Evolutionary conservation across 306 rosid species (phyloP), one percentile per base, ranked within the genome.

Genomic region (Aeschynomene evenia): DNA sequence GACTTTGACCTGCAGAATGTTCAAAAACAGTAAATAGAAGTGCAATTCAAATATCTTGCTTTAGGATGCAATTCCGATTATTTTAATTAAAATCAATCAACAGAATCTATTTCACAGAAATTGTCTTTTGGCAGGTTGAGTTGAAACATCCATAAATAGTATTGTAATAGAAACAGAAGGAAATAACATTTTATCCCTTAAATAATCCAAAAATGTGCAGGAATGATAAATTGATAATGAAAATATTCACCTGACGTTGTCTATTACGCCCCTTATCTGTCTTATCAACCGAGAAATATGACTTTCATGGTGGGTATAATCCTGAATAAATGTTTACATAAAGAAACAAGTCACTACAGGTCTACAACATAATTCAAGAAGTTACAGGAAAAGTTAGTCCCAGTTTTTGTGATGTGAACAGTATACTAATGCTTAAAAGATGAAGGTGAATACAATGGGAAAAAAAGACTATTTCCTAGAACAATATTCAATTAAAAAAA

Each of bases 1-100:
- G 95, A 86, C 82, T 90, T 93, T 70, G 85, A 77, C 67, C 98
- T 93, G 82, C 82, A 89, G 40, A 78, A 80, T 65, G 62, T 10
- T 37, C 33, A 71, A 67, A 70, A 71, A 56, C 54, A 70, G 75
- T 60, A 78, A 66, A 60, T 37, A 59, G 46, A 43, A 6, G 26
- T 45, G 67, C 9, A 54, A 19, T 26, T 16, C 43, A 21, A 40
- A 78, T 60, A 70, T 10, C 46, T 36, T 70, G 37, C 40, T 31
- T 29, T 74, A 50, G 74, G 63, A 81, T 23, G 28, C 21, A 18
- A 46, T 42, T 63, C 36, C 59, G 23, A 46, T 72, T 9, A 51
- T 37, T 57, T 45, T 31, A 50, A 71, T 55, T 11, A n/a, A 64
- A 43, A 72, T 56, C 68, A 26, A 14, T 21, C 16, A 31, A 36